These are phyloP conservation scores for Cyberlindnera xylosilytica DNA, from an alignment of 805 yeast genomes.

Conservation along the genomic window DNA sequence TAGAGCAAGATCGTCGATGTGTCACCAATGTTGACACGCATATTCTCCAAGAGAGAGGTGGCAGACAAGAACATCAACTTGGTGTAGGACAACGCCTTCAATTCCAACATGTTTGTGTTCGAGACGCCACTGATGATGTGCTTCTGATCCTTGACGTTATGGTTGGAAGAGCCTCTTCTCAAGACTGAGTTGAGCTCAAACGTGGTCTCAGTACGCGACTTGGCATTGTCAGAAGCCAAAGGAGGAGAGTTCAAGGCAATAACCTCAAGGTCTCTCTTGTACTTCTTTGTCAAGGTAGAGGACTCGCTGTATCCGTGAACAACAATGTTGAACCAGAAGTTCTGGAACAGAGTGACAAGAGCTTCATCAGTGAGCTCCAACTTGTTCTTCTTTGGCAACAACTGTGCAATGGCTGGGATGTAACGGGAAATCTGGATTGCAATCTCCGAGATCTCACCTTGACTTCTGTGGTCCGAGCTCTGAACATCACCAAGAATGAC, in stretches of 20 bases:
- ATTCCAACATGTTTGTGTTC: slow-evolving; percentile 45
- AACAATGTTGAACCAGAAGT: slow-evolving; percentile 92
- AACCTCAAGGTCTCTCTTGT: slow-evolving; percentile 48
- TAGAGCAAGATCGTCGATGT: slow-evolving; percentile 76
- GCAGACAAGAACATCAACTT: slow-evolving; percentile 88
- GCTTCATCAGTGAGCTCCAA: slow-evolving; percentile 41
- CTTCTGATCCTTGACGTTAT: slow-evolving; percentile 72
- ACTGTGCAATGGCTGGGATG: slow-evolving; percentile 69
- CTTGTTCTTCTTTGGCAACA: slow-evolving; percentile 60
- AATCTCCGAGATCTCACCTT: slow-evolving; percentile 62
- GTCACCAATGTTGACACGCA: slow-evolving; percentile 77
- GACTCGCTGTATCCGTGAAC: slow-evolving; percentile 81
- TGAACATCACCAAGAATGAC: slow-evolving; percentile 79
- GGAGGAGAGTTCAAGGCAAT: slow-evolving; percentile 90
- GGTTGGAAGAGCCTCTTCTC: slow-evolving; percentile 84
- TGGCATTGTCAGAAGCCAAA: slow-evolving; percentile 73
- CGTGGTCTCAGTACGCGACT: slow-evolving; percentile 86
- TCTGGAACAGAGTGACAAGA: slow-evolving; percentile 61
- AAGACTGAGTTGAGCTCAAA: slow-evolving; percentile 88
- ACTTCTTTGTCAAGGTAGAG: slow-evolving; percentile 50
- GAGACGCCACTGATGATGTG: slow-evolving; percentile 43
- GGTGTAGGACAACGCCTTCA: slow-evolving; percentile 59
- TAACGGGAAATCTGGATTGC: slow-evolving; percentile 65
- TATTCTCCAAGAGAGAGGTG: slow-evolving; percentile 69
- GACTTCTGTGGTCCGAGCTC: slow-evolving; percentile 72